Conservation (phyloP, 305 asterid species). For the Solanum hybrid region DNA sequence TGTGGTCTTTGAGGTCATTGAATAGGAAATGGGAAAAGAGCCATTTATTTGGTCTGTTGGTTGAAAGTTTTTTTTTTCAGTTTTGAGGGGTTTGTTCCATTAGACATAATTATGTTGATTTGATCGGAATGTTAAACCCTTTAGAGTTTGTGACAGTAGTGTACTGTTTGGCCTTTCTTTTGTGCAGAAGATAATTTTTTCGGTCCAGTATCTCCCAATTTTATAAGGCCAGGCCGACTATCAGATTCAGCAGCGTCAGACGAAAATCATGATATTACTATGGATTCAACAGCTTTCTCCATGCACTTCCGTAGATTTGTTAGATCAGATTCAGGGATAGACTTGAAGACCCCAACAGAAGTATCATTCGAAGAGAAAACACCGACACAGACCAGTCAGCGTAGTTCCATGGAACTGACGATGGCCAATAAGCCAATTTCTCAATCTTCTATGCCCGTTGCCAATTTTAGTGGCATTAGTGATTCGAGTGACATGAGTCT, state of each 20-base stretch:
- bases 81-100: not conserved
- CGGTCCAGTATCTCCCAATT: constrained; percentile 93
- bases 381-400: constrained; percentile 36
- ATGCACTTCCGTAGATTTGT: constrained; percentile 92
- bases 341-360: constrained; percentile 68
- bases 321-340: constrained; percentile 69
- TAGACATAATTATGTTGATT: not conserved
- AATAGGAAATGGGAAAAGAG: not conserved
- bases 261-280: constrained; percentile 73
- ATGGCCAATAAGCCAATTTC: constrained; percentile 31
- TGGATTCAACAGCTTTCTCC: constrained; percentile 98
- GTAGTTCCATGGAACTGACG: constrained; percentile 63
- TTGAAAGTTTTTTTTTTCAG: not conserved
- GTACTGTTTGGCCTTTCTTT: constrained; percentile 10
- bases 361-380: constrained; percentile 67
- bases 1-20: not conserved
- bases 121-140: not conserved
- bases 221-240: constrained; percentile 69
- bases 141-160: not conserved
- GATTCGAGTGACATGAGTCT: constrained; percentile 88
- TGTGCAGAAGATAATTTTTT: constrained; percentile 77
- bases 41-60: not conserved
- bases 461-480: constrained; percentile 37
- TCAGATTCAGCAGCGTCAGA: constrained; percentile 83
- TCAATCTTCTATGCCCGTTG: constrained; percentile 23